A percentile compares a stretch with the other conserved stretches of the same genome.
phyloP scores from a whole-genome alignment of 2,329 filamentous ascomycete species.

The Atkinsonella texensis region DNA sequence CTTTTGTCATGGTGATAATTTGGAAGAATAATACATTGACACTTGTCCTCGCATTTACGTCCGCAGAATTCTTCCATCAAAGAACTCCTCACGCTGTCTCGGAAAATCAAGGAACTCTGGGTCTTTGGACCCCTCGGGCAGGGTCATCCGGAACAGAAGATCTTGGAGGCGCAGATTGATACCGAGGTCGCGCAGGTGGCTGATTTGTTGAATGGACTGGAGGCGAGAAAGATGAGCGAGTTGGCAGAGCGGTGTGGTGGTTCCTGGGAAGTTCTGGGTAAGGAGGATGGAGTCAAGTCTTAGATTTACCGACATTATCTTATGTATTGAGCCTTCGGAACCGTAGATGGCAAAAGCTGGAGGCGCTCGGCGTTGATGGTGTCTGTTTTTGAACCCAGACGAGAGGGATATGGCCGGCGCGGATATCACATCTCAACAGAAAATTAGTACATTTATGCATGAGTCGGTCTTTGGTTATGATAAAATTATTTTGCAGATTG shows the following conservation, averaged over 20 bases:
- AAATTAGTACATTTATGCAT: too few species aligned
- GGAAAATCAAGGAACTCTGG: conserved; percentile 34
- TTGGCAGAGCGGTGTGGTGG: conserved; percentile 25
- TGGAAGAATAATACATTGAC: too few species aligned
- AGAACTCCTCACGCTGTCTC: conserved; percentile 30
- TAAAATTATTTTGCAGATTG: too few species aligned
- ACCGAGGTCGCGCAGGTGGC: conserved; percentile 23
- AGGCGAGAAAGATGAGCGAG: conserved; percentile 20
- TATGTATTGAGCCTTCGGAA: not conserved
- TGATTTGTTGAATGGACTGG: conserved; percentile 22
- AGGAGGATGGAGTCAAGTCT: conserved; percentile 5
- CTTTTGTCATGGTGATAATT: not conserved
- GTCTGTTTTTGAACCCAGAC: not conserved
- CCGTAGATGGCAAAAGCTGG: not conserved
- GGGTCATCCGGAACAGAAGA: conserved; percentile 22
- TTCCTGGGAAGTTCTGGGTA: conserved; percentile 21
- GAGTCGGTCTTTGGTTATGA: too few species aligned
- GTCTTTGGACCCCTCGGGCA: conserved; percentile 29
- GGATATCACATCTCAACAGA: too few species aligned
- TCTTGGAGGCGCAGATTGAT: conserved; percentile 25
- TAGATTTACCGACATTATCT: not conserved
- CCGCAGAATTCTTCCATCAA: conserved; percentile 30
- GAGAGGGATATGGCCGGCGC: too few species aligned
- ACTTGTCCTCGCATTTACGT: not conserved
- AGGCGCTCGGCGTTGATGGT: not conserved